Base-by-base conservation (phyloP, 352 stramenopile species). In the Globisporangium recalcitrans region DNA sequence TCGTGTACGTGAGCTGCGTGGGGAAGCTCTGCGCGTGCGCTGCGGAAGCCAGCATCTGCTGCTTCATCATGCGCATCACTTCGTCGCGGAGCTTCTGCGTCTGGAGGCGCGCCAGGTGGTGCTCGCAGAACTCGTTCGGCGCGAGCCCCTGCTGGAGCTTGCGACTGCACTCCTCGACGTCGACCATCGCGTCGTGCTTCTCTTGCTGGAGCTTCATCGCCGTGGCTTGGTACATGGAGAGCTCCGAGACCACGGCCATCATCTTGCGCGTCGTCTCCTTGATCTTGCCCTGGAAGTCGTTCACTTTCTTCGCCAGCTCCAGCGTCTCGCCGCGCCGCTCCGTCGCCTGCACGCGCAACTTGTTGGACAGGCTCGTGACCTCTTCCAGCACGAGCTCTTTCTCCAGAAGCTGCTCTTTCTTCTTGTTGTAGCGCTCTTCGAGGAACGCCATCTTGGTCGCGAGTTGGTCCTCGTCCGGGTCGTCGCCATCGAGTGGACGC, bases 221-320 rank as follows among this genome's bases (percentile, higher is more conserved):
- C 11, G 92, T 98, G 9, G 93, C 93, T 65, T 98, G 93, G 70
- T 97, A 97, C 93, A 98, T 98, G 14, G 85, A 96, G 10, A 98
- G 70, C 76, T 98, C 93, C 2, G 84, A 96, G 4, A 98, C 91
- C 1, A 94, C 71, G n/a, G 93, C 92, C 90, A 98, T 97, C 90
- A 98, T 98, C 21, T 88, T 88, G 55, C 91, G 78, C 32, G 91
- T 98, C 26, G 88, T 92, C 46, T 97, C 88, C 52, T 95, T 91
- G 67, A 98, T 96, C 26, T 83, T 78, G 24, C 72, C 66, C 73
- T 98, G 93, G 62, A 98, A 92, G 48, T 90, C 80, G 61, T 95
- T 96, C n/a, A 97, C 86, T 31, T 87, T 87, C 70, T 93, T 92
- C 21, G 88, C 90, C n/a, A 93, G 70, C 40, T 89, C 80, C 8